Percentiles rank a stretch among this genome's conserved stretches.
phyloP scores from a whole-genome alignment of 2,329 filamentous ascomycete species.

The Calonectria fujianensis region DNA sequence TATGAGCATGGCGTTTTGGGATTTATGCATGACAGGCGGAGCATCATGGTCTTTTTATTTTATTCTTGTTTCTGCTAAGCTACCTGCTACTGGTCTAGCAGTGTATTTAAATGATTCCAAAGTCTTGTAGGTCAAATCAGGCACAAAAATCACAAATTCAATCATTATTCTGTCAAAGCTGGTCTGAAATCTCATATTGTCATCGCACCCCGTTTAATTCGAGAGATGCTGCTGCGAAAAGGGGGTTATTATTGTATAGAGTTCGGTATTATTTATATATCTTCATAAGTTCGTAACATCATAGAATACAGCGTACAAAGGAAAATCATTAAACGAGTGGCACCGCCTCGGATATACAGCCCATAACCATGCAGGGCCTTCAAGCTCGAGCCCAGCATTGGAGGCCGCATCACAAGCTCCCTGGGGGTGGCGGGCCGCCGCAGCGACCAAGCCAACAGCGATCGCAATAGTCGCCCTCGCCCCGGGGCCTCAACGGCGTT shows the following conservation, averaged over 20 bases:
- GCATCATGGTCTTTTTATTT: conserved; percentile 31
- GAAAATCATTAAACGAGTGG: background rate
- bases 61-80: conserved; percentile 31
- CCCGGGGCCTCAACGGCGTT: conserved; percentile 36
- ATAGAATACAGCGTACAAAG: background rate
- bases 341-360: background rate
- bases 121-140: conserved; percentile 36
- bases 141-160: conserved; percentile 29
- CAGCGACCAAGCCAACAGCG: conserved; percentile 51
- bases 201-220: background rate
- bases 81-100: conserved; percentile 42
- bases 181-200: background rate
- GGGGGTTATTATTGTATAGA: background rate
- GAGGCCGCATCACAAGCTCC: conserved; percentile 25
- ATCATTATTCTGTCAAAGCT: background rate
- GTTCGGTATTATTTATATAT: background rate
- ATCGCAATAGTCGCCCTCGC: conserved; percentile 50
- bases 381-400: background rate
- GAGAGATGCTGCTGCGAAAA: background rate
- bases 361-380: background rate
- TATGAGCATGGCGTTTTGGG: conserved; percentile 50
- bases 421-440: conserved; percentile 41
- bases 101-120: conserved; percentile 43
- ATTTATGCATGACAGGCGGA: conserved; percentile 51
- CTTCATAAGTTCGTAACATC: background rate